Conservation (phyloP, 208 protist species). For the Acanthamoeba sp. region DNA sequence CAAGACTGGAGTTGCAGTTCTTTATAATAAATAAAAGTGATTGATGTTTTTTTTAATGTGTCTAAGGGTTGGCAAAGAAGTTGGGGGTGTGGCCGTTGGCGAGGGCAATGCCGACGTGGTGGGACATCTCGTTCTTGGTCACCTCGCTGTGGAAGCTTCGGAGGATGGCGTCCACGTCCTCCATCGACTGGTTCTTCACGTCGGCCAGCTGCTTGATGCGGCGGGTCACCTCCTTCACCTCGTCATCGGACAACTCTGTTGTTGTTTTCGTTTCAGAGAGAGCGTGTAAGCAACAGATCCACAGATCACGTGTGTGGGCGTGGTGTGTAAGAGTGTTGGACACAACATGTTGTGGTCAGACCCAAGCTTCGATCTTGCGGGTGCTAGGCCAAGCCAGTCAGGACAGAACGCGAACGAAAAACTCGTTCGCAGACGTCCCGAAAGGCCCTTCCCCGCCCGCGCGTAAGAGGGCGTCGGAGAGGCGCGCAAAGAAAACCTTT, state of each 20-base stretch:
- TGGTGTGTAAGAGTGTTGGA: not conserved
- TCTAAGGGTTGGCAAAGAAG: conserved; percentile 45
- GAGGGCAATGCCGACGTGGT: conserved; percentile 55
- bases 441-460: conserved; percentile 1
- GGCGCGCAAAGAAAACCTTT: conserved; percentile 54
- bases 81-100: conserved; percentile 58
- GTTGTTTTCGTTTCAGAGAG: not conserved
- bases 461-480: not conserved
- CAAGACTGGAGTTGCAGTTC: no score
- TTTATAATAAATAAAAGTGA: no score
- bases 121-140: conserved; percentile 66
- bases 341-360: not conserved
- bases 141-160: conserved; percentile 69
- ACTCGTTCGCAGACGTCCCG: not conserved
- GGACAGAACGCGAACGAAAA: conserved; percentile 39
- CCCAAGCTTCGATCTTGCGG: conserved; percentile 62
- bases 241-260: conserved; percentile 59
- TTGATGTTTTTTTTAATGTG: no score
- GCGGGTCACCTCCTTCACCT: conserved; percentile 75
- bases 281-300: no score
- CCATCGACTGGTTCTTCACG: conserved; percentile 67
- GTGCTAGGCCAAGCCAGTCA: conserved; percentile 14
- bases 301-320: not conserved
- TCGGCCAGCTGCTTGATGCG: conserved; percentile 74
- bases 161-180: conserved; percentile 64